Percentiles rank a stretch among this genome's conserved stretches.
phyloP scores from a whole-genome alignment of 2,329 filamentous ascomycete species.

The Zalaria sp. region DNA sequence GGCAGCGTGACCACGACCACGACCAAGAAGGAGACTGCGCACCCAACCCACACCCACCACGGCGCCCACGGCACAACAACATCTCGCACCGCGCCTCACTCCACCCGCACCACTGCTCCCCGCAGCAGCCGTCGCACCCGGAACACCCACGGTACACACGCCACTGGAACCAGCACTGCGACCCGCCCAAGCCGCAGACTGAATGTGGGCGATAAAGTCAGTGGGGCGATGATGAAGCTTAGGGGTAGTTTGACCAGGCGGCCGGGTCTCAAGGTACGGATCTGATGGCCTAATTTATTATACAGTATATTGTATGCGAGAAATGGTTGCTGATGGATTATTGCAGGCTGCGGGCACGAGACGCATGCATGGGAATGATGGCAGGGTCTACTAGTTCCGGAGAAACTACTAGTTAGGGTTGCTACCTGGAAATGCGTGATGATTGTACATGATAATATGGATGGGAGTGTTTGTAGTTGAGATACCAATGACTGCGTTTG shows the following conservation, averaged over 20 bases:
- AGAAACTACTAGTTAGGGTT: no score
- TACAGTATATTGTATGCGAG: not conserved
- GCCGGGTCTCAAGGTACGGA: conserved; percentile 53
- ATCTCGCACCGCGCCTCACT: conserved; percentile 15
- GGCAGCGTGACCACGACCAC: conserved; percentile 24
- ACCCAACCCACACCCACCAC: conserved; percentile 12
- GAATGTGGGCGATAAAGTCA: conserved; percentile 62
- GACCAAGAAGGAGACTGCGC: conserved; percentile 16
- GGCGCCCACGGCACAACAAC: conserved; percentile 8
- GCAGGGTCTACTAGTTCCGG: no score
- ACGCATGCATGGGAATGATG: conserved; percentile 11
- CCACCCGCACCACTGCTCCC: conserved; percentile 15
- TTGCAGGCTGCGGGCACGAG: conserved; percentile 18
- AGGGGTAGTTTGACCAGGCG: conserved; percentile 54
- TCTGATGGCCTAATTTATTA: not conserved
- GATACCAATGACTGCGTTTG: no score
- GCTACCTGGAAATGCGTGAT: no score
- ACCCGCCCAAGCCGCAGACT: conserved; percentile 44
- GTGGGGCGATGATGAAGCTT: conserved; percentile 59
- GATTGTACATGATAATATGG: no score
- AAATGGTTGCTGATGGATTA: conserved; percentile 1
- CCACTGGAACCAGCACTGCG: conserved; percentile 9
- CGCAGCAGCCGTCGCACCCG: conserved; percentile 12
- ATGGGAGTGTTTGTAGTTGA: no score
- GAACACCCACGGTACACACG: conserved; percentile 12